These are phyloP conservation scores for Dissoconium aciculare DNA, from an alignment of 2,329 filamentous ascomycete species.

Conservation along the genomic window DNA sequence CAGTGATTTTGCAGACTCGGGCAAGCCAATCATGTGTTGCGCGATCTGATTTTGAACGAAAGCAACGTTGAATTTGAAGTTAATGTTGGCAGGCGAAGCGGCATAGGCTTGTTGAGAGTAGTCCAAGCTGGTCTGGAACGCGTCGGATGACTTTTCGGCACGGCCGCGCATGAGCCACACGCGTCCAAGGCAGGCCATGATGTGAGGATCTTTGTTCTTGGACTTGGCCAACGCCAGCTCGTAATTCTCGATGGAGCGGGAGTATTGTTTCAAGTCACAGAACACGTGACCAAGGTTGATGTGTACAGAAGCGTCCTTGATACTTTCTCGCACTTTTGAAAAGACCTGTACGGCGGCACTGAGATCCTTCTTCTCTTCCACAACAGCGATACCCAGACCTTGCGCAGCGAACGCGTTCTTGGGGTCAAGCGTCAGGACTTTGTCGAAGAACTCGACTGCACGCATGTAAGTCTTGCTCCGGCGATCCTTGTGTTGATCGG, in stretches of 20 bases:
- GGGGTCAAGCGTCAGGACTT: constrained; percentile 84
- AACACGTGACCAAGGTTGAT: constrained; percentile 91
- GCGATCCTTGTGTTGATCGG: constrained; percentile 81
- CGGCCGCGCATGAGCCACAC: constrained; percentile 75
- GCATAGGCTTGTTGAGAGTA: constrained; percentile 56
- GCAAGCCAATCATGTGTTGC: constrained; percentile 57
- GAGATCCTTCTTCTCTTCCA: constrained; percentile 87
- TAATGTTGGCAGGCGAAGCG: constrained; percentile 57
- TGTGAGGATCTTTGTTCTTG: constrained; percentile 52
- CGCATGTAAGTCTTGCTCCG: constrained; percentile 74
- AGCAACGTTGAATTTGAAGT: constrained; percentile 94
- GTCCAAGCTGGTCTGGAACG: constrained; percentile 49
- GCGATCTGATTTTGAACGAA: constrained; percentile 95
- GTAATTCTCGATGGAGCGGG: constrained; percentile 85
- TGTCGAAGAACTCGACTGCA: constrained; percentile 96
- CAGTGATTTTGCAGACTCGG: constrained; percentile 62
- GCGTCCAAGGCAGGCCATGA: constrained; percentile 72
- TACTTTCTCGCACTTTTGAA: constrained; percentile 74
- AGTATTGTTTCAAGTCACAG: constrained; percentile 76
- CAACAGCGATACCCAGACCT: constrained; percentile 82
- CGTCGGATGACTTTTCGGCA: constrained; percentile 46
- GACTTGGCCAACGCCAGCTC: constrained; percentile 71
- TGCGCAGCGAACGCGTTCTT: constrained; percentile 95
- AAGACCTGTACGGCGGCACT: constrained; percentile 73
- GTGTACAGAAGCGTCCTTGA: constrained; percentile 71